Conservation (phyloP, 257 asterid species). For the Ilex asprella region DNA sequence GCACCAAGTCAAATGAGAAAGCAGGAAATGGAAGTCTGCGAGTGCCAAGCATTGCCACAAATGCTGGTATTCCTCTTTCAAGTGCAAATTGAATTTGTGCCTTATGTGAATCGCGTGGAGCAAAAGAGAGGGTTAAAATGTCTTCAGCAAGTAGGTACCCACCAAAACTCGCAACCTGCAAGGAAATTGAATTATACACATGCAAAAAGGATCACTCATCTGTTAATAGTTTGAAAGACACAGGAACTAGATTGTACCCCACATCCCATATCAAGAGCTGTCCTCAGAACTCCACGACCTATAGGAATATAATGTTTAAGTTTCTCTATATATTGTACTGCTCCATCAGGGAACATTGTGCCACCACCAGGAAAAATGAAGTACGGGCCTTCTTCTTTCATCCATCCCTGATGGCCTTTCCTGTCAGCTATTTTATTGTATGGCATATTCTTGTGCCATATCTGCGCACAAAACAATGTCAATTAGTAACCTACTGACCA, state of each 20-base stretch:
- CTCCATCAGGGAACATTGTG: constrained; percentile 97
- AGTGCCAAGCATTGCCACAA: constrained; percentile 98
- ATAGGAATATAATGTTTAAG: constrained; percentile 92
- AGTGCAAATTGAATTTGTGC: constrained; percentile 93
- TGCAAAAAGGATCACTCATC: constrained; percentile 5
- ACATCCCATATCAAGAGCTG: constrained; percentile 99
- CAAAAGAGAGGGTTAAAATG: constrained; percentile 82
- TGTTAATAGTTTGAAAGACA: constrained; percentile 2
- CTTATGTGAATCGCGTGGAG: constrained; percentile 96
- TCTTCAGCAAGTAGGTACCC: constrained; percentile 83
- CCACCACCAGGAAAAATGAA: constrained; percentile 97
- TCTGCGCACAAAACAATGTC: constrained; percentile 37
- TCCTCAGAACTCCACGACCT: constrained; percentile 77
- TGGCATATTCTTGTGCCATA: constrained; percentile 97
- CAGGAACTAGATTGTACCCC: constrained; percentile 47
- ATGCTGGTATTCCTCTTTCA: constrained; percentile 95
- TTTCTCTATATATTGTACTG: constrained; percentile 79
- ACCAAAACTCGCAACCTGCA: constrained; percentile 98
- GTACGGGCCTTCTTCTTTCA: constrained; percentile 84
- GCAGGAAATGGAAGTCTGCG: constrained; percentile 92
- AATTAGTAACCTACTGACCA: neutral
- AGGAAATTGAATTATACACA: constrained; percentile 6
- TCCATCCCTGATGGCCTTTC: constrained; percentile 98
- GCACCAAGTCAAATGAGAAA: constrained; percentile 86
- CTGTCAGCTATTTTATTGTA: constrained; percentile 88